Conservation (phyloP, 73 alveolate genomes). For the Symbiodinium pilosum region DNA sequence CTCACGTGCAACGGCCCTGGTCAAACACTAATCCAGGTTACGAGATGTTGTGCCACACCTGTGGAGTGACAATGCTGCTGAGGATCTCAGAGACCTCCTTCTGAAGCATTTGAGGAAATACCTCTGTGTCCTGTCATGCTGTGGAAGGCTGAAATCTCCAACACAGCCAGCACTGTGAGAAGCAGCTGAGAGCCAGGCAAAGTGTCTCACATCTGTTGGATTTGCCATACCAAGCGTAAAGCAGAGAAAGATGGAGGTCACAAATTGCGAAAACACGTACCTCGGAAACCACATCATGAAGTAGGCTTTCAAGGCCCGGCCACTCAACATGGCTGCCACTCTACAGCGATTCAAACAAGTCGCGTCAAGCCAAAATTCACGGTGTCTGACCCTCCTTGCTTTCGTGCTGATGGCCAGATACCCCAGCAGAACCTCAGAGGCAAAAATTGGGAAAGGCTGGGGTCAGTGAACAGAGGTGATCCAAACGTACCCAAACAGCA, state of each 20-base stretch:
- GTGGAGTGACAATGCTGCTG: background rate
- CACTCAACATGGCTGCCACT: too few relatives aligned
- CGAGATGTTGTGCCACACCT: too few relatives aligned
- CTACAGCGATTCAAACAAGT: too few relatives aligned
- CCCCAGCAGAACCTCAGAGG: background rate
- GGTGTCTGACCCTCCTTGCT: slow-evolving; percentile 9
- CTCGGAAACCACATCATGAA: background rate
- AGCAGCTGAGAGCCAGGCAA: background rate
- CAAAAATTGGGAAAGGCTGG: too few relatives aligned
- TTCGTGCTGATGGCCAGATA: slow-evolving; percentile 8
- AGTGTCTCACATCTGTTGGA: background rate
- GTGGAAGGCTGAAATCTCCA: too few relatives aligned
- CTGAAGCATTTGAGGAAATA: background rate
- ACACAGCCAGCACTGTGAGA: too few relatives aligned
- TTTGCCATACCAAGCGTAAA: background rate
- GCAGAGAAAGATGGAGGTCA: background rate
- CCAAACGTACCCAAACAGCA: too few relatives aligned
- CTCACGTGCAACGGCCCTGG: too few relatives aligned
- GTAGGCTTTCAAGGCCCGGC: background rate
- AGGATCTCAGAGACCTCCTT: background rate
- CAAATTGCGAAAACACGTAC: background rate
- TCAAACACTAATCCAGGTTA: too few relatives aligned
- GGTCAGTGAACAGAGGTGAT: too few relatives aligned
- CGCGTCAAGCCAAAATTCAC: slow-evolving; percentile 44
- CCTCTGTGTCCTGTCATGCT: background rate